Evolutionary conservation across 164 flowering plant genomes (phyloP), one percentile per base, ranked within the genome.

Genomic region (Santalum album): DNA sequence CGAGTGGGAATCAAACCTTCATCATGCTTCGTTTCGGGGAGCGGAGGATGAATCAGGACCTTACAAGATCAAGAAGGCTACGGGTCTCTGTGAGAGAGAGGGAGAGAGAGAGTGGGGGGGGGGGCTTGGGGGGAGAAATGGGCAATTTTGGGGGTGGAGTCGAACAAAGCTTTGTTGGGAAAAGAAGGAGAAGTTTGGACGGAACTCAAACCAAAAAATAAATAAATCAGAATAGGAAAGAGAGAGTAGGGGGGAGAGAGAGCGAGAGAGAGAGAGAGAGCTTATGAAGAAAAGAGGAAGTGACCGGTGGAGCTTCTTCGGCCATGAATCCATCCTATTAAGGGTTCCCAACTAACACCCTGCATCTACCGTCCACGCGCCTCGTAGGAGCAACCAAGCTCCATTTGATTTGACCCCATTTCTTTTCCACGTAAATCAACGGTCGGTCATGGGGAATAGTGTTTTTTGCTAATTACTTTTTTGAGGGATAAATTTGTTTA

Each of bases 191-290:
- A 2, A 29, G 36, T 53, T 48, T 54, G 57, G 65, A 68, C 60
- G 49, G 53, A 20, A 25, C 47, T 18, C 40, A 49, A 45, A 43
- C 36, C 49, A 29, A 35, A 0, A 57, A 62, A 70, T 65, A 70
- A 70, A 49, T 44, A 65, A 45, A 61, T 67, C 69, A 58, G 67
- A 65, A 25, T 61, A 69, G 51, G 69, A 65, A 36, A 61, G 72
- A 64, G 68, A 64, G 40, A 51, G 29, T 9, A 12, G 6, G 29
- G 38, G 53, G 10, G 36, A 39, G 20, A 21, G 52, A 25, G 63
- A 59, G 65, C 27, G 56, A 48, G 55, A 45, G 52, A 3, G 34
- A 29, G 6, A 29, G 34, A 29, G 9, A 9, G 57, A 18, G 49
- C 15, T 36, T 25, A 54, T 49, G 11, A 19, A 53, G 63, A 54